A percentile compares a stretch with the other conserved stretches of the same genome.
These are phyloP conservation scores for Lantana camara DNA, from an alignment of 257 asterid genomes.

Conservation along the genomic window DNA sequence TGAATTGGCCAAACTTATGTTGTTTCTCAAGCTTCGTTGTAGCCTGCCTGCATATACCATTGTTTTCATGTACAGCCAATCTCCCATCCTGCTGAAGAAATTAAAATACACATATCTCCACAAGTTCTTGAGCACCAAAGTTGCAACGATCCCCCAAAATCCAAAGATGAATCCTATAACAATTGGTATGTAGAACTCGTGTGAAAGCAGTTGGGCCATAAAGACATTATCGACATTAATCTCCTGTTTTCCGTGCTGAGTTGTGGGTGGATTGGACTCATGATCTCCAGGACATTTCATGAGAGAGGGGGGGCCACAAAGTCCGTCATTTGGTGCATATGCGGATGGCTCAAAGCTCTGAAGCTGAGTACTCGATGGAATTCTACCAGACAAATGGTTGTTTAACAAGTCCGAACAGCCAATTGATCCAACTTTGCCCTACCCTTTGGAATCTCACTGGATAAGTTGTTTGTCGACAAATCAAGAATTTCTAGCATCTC, in stretches of 20 bases:
- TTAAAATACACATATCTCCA: slow-evolving; percentile 27
- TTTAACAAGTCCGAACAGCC: slow-evolving; percentile 27
- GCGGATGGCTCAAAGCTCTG: slow-evolving; percentile 26
- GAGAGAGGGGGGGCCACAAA: slow-evolving; percentile 39
- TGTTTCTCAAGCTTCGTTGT: background rate
- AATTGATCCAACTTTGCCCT: slow-evolving; percentile 21
- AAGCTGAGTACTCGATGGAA: slow-evolving; percentile 34
- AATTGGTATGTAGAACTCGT: slow-evolving; percentile 15
- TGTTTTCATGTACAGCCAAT: slow-evolving; percentile 25
- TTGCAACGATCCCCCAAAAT: slow-evolving; percentile 34
- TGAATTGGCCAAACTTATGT: background rate
- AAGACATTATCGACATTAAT: background rate
- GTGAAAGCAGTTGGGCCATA: background rate
- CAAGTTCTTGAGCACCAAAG: slow-evolving; percentile 27
- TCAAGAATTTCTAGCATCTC: slow-evolving; percentile 34
- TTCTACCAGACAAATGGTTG: slow-evolving; percentile 27
- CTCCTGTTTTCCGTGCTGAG: background rate
- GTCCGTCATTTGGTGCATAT: slow-evolving; percentile 27
- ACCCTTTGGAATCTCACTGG: slow-evolving; percentile 30
- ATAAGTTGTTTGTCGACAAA: slow-evolving; percentile 31
- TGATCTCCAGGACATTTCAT: background rate
- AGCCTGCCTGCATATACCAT: background rate
- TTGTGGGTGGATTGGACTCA: background rate
- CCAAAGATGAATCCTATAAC: slow-evolving; percentile 29
- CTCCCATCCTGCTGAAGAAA: slow-evolving; percentile 12